A percentile compares a stretch with the other conserved stretches of the same genome.
Conservation (phyloP, 805 yeast species). For the Pichia phayaonensis region DNA sequence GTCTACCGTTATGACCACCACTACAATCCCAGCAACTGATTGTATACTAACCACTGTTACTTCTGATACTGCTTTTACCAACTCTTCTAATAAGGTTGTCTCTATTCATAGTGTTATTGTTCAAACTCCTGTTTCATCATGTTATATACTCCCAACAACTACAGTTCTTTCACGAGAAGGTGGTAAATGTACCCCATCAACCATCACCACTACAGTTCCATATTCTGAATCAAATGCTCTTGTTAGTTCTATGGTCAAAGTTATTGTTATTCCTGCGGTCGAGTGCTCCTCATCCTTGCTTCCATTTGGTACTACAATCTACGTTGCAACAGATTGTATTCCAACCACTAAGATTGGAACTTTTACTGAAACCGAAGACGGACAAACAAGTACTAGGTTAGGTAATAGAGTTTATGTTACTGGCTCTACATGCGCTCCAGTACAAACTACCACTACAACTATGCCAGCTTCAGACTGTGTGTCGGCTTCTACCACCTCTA, state of each 20-base stretch:
- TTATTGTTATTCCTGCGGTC: too few species aligned
- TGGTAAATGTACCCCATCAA: background rate
- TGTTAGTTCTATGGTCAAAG: too few species aligned
- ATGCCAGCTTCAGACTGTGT: background rate
- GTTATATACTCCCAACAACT: background rate
- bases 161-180: too few species aligned
- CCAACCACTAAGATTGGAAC: background rate
- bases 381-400: too few species aligned
- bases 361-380: too few species aligned
- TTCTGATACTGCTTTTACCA: background rate
- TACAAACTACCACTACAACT: background rate
- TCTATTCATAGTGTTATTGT: background rate
- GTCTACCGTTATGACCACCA: background rate
- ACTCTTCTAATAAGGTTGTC: background rate
- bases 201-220: background rate
- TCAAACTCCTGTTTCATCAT: background rate
- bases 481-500: background rate
- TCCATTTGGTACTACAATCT: too few species aligned
- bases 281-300: too few species aligned
- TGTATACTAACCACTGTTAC: background rate
- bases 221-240: too few species aligned
- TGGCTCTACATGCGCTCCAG: too few species aligned
- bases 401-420: too few species aligned
- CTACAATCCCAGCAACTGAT: background rate
- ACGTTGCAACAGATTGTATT: too few species aligned